These are phyloP conservation scores for Apiospora malaysiana DNA, from an alignment of 2,329 filamentous ascomycete genomes.

Conservation along the genomic window DNA sequence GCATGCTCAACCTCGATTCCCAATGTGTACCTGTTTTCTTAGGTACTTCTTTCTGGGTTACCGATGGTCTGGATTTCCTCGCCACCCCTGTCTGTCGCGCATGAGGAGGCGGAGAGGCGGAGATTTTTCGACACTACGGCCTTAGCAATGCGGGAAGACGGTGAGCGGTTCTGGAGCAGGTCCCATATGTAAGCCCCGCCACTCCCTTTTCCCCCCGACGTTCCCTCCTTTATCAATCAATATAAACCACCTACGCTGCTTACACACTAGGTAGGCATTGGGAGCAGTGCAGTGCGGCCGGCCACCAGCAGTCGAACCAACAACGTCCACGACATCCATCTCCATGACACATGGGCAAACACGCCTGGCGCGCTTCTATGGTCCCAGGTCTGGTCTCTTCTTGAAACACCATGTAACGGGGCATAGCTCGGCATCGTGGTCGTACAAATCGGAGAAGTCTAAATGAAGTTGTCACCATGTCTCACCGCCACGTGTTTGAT, in stretches of 20 bases:
- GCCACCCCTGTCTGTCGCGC: neutral
- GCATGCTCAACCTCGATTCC: neutral
- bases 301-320: slow-evolving; percentile 16
- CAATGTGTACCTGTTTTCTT: neutral
- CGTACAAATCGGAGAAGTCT: neutral
- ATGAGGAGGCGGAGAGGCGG: slow-evolving; percentile 7
- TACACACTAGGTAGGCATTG: neutral
- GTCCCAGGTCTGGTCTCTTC: slow-evolving; percentile 13
- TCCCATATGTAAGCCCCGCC: slow-evolving; percentile 7
- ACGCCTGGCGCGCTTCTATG: neutral
- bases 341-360: neutral
- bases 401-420: slow-evolving; percentile 1
- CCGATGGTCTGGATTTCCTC: slow-evolving; percentile 7
- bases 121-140: neutral
- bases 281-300: neutral
- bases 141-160: slow-evolving; percentile 11
- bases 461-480: slow-evolving; percentile 10
- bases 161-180: too few relatives aligned
- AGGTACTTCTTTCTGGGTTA: neutral
- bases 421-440: neutral
- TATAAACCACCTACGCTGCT: neutral
- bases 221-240: neutral
- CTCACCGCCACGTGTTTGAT: slow-evolving; percentile 18
- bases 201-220: neutral
- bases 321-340: slow-evolving; percentile 2